Base-by-base conservation (phyloP, 148 eudicot genomes). In the Persicaria maculosa region DNA sequence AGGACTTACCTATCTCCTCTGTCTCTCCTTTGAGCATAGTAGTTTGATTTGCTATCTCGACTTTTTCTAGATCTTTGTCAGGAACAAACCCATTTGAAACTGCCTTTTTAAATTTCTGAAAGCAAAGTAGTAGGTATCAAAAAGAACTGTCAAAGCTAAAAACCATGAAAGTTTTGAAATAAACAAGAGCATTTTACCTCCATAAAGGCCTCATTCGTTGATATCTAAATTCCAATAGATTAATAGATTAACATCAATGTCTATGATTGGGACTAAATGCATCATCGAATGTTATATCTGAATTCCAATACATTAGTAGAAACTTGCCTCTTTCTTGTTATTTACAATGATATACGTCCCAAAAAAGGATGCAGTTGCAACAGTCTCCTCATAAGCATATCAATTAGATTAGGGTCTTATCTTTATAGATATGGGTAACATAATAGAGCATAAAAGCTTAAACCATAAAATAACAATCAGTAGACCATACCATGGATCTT, bases 21-120 rank as follows among this genome's bases (percentile, higher is more conserved):
- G 99, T 96, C 85, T 96, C 99, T 72, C 97, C 97, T 91, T 92
- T 96, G 74, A 96, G 91, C 99, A 96, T 96, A 8, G 97, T 96
- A 74, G 99, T 92, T 81, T 96, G 99, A 78, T 96, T 96, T 50
- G 99, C 99, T 68, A 96, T 90, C 65, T 97, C 99, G 80, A 81
- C 83, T 87, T 88, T 96, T 50, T 74, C 69, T 68, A 96, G 93
- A 82, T 96, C 97, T 74, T 47, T 82, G 84, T 96, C 97, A 4
- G 99, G 99, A 83, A 92, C 99, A 81, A 96, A 96, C 50, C 97
- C 99, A 58, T 86, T 48, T 8, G 99, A 96, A 67, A 88, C 83
- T 44, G 99, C 97, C 88, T 67, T 68, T 74, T 90, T 92, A 77
- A 96, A 96, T 89, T 96, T 96, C 98, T 92, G 93, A 59, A 74